phyloP scores from a whole-genome alignment of 768 basidiomycete genomes.

The Asterophora parasitica region DNA sequence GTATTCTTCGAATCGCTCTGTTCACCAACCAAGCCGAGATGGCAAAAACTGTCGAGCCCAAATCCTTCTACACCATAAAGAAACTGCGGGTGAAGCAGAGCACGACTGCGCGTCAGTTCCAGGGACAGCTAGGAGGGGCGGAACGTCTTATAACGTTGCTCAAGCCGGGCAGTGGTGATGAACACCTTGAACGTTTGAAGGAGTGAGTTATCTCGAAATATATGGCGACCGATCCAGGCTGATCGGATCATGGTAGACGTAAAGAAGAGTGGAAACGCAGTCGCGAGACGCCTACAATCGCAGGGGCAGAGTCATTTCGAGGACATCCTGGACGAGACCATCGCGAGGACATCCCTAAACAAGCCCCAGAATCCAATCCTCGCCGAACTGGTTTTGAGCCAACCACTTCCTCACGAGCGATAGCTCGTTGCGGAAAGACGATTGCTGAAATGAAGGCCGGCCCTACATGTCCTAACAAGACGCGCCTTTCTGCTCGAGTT shows the following conservation, averaged over 20 bases:
- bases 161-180: conserved; percentile 30
- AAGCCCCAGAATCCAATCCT: not conserved
- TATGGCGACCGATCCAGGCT: not conserved
- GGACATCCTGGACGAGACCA: not conserved
- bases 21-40: conserved; percentile 41
- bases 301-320: not conserved
- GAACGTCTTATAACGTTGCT: conserved; percentile 41
- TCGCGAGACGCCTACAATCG: not conserved
- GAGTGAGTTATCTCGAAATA: conserved; percentile 25
- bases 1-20: conserved; percentile 48
- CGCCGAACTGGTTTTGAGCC: not conserved
- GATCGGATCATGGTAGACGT: conserved; percentile 18
- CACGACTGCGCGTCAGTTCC: conserved; percentile 24
- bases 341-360: not conserved
- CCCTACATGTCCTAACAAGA: conserved; percentile 31
- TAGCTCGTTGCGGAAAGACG: conserved; percentile 16
- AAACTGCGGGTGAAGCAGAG: conserved; percentile 46
- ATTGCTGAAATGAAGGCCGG: conserved; percentile 33
- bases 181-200: conserved; percentile 37
- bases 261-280: conserved; percentile 24
- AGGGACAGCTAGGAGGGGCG: conserved; percentile 44
- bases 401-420: not conserved
- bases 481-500: conserved; percentile 43
- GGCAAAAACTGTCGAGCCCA: conserved; percentile 32
- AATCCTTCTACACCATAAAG: conserved; percentile 42